Conservation (phyloP, 768 basidiomycete genomes). For the Pisolithus sp. region DNA sequence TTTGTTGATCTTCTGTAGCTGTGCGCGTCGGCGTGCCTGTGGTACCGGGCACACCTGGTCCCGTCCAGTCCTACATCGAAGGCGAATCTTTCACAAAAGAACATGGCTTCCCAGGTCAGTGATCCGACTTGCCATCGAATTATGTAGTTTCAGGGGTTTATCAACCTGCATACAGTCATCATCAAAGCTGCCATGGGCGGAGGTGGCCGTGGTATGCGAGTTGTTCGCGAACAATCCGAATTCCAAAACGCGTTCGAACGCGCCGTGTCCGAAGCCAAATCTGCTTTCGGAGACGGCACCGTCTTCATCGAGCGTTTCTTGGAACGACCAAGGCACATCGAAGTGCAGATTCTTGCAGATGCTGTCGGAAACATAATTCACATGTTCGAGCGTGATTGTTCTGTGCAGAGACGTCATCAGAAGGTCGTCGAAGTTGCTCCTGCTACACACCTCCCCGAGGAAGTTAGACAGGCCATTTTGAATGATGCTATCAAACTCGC, state of each 20-base stretch:
- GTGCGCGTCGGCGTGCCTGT: constrained; percentile 90
- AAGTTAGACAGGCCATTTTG: constrained; percentile 82
- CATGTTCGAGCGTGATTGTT: constrained; percentile 98
- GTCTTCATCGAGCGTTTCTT: constrained; percentile 99
- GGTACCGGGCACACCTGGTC: constrained; percentile 96
- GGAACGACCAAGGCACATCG: constrained; percentile 95
- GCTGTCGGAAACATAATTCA: constrained; percentile 91
- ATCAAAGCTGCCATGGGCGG: constrained; percentile 99
- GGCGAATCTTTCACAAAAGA: constrained; percentile 89
- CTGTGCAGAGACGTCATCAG: constrained; percentile 95
- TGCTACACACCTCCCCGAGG: constrained; percentile 88
- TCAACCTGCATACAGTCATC: constrained; percentile 56
- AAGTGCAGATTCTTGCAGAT: constrained; percentile 94
- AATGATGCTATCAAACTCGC: constrained; percentile 91
- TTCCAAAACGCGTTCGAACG: constrained; percentile 87
- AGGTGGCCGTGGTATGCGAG: constrained; percentile 98
- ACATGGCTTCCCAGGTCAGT: constrained; percentile 85
- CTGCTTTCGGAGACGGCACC: constrained; percentile 96
- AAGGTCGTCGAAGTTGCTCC: constrained; percentile 99
- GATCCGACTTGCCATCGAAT: background rate
- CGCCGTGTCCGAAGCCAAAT: constrained; percentile 91
- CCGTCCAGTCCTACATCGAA: constrained; percentile 73
- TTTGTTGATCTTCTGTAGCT: constrained; percentile 38
- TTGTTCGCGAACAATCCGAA: constrained; percentile 88
- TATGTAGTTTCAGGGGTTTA: constrained; percentile 2